A percentile compares a stretch with the other conserved stretches of the same genome.
Conservation (phyloP, 2,329 filamentous ascomycete species). For the Sporothrix protearum region DNA sequence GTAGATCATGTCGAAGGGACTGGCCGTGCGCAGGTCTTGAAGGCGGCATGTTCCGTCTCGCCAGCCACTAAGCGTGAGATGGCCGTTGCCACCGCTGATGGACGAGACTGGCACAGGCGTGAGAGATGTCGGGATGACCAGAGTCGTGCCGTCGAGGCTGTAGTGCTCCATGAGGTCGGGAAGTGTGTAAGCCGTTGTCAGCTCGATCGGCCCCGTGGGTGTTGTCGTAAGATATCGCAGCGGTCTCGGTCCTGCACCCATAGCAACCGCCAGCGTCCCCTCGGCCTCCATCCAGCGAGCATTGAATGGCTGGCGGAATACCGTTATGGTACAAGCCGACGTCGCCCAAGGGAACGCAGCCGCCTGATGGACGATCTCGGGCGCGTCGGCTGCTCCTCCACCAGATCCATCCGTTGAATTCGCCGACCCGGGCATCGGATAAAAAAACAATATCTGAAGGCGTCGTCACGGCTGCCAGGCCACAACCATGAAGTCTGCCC, state of each 20-base stretch:
- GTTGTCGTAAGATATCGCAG: slow-evolving; percentile 47
- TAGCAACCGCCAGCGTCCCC: slow-evolving; percentile 44
- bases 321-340: slow-evolving; percentile 23
- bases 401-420: not conserved
- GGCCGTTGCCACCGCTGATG: slow-evolving; percentile 33
- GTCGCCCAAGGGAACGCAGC: slow-evolving; percentile 28
- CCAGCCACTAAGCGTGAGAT: slow-evolving; percentile 50
- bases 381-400: not conserved
- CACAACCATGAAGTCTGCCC: slow-evolving; percentile 7
- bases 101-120: slow-evolving; percentile 42
- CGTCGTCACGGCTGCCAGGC: slow-evolving; percentile 37
- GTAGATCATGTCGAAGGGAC: slow-evolving; percentile 46
- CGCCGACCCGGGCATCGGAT: slow-evolving; percentile 31
- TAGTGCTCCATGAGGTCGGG: slow-evolving; percentile 31
- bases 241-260: slow-evolving; percentile 43
- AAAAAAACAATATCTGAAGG: slow-evolving; percentile 36
- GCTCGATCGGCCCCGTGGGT: slow-evolving; percentile 42
- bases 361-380: slow-evolving; percentile 24
- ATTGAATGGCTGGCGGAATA: slow-evolving; percentile 30
- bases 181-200: slow-evolving; percentile 33
- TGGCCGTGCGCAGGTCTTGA: slow-evolving; percentile 50
- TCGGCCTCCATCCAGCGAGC: slow-evolving; percentile 48
- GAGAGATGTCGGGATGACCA: slow-evolving; percentile 41
- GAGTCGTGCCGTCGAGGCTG: slow-evolving; percentile 28
- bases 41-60: slow-evolving; percentile 51